Percentiles rank a stretch among this genome's conserved stretches.
Evolutionary conservation across 1,139 yeast species (phyloP).

Genomic region (Kurtzmaniella natalensis): DNA sequence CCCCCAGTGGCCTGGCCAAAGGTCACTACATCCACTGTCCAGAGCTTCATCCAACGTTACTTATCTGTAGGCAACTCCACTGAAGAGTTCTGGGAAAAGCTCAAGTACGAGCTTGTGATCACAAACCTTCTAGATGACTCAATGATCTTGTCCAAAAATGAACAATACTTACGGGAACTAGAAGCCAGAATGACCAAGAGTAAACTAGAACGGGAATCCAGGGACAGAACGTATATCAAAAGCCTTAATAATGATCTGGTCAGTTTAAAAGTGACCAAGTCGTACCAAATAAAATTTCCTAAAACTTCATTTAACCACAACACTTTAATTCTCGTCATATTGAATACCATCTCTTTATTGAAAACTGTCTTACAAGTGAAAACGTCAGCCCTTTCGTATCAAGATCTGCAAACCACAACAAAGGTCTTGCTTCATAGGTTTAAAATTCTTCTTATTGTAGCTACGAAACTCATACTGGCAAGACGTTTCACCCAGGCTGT

Average conservation of each 20-base stretch:
- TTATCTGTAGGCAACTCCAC: slow-evolving; percentile 15
- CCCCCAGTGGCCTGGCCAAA: slow-evolving; percentile 5
- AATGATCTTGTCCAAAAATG: slow-evolving; percentile 42
- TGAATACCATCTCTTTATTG: slow-evolving; percentile 10
- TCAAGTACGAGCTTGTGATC: slow-evolving; percentile 37
- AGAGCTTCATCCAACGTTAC: slow-evolving; percentile 26
- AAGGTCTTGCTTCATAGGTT: slow-evolving; percentile 12
- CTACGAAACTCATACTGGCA: slow-evolving; percentile 28
- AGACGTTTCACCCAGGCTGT: slow-evolving; percentile 22
- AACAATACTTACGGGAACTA: slow-evolving; percentile 23
- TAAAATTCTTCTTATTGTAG: slow-evolving; percentile 27
- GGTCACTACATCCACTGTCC: slow-evolving; percentile 21
- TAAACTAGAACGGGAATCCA: background rate
- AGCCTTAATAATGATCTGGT: slow-evolving; percentile 17
- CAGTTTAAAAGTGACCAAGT: slow-evolving; percentile 14
- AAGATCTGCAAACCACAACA: background rate
- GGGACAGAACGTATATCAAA: background rate
- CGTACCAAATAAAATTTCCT: slow-evolving; percentile 13
- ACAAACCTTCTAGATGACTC: slow-evolving; percentile 42
- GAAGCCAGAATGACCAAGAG: background rate
- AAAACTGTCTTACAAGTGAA: background rate
- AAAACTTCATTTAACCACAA: slow-evolving; percentile 3
- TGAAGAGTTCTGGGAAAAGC: slow-evolving; percentile 35
- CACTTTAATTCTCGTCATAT: slow-evolving; percentile 7
- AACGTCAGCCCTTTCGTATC: too few relatives aligned